Evolutionary conservation across 2,329 filamentous ascomycete genomes (phyloP).

Genomic region (Aureobasidium zeae): DNA sequence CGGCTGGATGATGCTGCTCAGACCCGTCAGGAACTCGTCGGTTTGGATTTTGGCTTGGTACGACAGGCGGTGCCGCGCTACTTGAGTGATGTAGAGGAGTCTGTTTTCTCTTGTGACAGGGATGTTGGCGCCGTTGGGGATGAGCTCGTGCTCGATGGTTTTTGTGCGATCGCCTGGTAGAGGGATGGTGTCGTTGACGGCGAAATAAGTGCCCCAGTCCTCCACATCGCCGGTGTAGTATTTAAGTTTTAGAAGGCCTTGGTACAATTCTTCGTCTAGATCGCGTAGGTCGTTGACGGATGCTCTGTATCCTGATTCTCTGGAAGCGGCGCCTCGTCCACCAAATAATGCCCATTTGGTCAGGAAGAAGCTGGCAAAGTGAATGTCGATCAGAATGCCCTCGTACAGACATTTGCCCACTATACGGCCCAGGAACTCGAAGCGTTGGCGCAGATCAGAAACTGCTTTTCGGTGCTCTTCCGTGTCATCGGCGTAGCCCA

Average conservation of each 20-base stretch:
- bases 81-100: conserved; percentile 86
- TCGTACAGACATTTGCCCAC: conserved; percentile 97
- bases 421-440: conserved; percentile 85
- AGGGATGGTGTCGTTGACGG: conserved; percentile 61
- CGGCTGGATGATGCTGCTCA: conserved; percentile 80
- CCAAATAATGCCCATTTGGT: conserved; percentile 85
- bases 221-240: conserved; percentile 74
- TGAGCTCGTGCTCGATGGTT: conserved; percentile 65
- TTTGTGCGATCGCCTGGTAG: conserved; percentile 34
- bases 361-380: conserved; percentile 91
- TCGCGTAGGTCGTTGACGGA: conserved; percentile 91
- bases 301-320: conserved; percentile 69
- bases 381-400: conserved; percentile 85
- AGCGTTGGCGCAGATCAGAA: conserved; percentile 57
- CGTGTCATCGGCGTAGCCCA: conserved; percentile 45
- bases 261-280: conserved; percentile 82
- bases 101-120: conserved; percentile 86
- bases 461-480: conserved; percentile 50
- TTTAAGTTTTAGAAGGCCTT: conserved; percentile 72
- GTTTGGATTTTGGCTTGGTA: conserved; percentile 75
- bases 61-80: conserved; percentile 78
- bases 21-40: conserved; percentile 73
- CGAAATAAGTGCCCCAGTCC: conserved; percentile 79
- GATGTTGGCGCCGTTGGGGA: conserved; percentile 64
- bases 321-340: conserved; percentile 51